Conservation (phyloP, 2,329 filamentous ascomycete genomes). For the Colletotrichum karsti region DNA sequence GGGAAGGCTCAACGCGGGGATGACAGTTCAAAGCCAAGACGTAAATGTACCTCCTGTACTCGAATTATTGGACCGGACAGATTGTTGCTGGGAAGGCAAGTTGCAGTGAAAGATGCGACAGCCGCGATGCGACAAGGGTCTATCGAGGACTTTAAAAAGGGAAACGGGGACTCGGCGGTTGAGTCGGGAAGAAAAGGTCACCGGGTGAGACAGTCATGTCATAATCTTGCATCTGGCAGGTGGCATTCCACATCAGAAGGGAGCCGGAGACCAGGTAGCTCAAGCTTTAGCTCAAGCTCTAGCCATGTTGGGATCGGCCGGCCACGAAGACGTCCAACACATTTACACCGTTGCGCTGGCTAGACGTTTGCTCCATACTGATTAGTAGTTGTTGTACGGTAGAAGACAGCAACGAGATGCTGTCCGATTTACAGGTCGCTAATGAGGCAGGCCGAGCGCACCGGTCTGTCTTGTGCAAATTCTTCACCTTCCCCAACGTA, state of each 20-base stretch:
- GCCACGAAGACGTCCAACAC: not conserved
- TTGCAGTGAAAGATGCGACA: slow-evolving; percentile 9
- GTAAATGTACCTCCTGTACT: not conserved
- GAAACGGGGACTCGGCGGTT: not conserved
- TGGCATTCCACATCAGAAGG: slow-evolving; percentile 10
- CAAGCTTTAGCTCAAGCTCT: slow-evolving; percentile 1
- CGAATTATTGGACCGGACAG: not conserved
- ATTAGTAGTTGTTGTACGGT: too few relatives aligned
- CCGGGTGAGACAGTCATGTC: slow-evolving; percentile 27
- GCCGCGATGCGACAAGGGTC: slow-evolving; percentile 20
- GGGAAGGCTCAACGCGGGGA: not conserved
- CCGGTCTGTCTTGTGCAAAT: not conserved
- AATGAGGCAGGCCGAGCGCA: slow-evolving; percentile 7
- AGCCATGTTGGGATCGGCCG: not conserved
- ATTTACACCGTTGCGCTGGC: not conserved
- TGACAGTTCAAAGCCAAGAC: slow-evolving; percentile 1
- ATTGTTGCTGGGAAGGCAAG: not conserved
- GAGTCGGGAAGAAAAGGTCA: not conserved
- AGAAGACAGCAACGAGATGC: not conserved
- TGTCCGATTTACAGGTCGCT: not conserved
- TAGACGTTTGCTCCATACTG: too few relatives aligned
- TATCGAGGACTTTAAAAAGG: slow-evolving; percentile 11
- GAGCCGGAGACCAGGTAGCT: slow-evolving; percentile 5
- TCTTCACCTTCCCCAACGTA: not conserved
- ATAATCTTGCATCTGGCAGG: slow-evolving; percentile 17